Conservation (phyloP, 768 basidiomycete genomes). For the Dioszegia aurantiaca region DNA sequence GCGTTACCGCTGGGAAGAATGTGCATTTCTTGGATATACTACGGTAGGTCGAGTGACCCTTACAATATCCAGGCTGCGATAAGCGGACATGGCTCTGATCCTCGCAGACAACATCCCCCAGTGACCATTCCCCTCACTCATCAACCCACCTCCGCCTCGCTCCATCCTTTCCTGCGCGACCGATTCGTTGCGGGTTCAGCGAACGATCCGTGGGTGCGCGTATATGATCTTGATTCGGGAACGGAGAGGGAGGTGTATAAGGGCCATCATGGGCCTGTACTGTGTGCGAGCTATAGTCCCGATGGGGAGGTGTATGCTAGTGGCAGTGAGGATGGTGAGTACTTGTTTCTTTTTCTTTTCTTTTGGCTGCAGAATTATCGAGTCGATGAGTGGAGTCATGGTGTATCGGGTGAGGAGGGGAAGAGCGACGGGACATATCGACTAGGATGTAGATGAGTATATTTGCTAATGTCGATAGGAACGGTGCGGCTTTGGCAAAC, state of each 20-base stretch:
- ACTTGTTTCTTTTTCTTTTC: neutral
- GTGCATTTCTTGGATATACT: constrained; percentile 76
- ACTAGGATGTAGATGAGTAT: no score
- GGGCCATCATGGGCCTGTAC: constrained; percentile 96
- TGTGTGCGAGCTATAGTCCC: constrained; percentile 87
- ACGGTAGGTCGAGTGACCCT: constrained; percentile 55
- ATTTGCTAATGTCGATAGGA: no score
- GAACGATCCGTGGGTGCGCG: constrained; percentile 92
- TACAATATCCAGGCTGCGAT: neutral
- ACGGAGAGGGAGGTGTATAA: constrained; percentile 87
- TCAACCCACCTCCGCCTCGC: constrained; percentile 86
- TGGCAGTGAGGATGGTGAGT: constrained; percentile 71
- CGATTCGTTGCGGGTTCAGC: constrained; percentile 88
- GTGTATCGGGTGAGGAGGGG: neutral
- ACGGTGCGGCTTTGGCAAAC: constrained; percentile 98
- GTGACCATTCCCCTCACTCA: constrained; percentile 79
- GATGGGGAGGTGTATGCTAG: constrained; percentile 98
- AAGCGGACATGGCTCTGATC: constrained; percentile 45
- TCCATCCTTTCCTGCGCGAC: constrained; percentile 83
- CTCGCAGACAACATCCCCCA: constrained; percentile 62
- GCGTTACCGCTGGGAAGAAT: constrained; percentile 85
- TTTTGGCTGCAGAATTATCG: neutral
- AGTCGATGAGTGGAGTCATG: no score
- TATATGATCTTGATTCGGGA: constrained; percentile 79
- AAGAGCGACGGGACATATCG: no score